Percentiles rank a stretch among this genome's conserved stretches.
Conservation (phyloP, 352 stramenopile species). For the Saprolegnia parasitica region DNA sequence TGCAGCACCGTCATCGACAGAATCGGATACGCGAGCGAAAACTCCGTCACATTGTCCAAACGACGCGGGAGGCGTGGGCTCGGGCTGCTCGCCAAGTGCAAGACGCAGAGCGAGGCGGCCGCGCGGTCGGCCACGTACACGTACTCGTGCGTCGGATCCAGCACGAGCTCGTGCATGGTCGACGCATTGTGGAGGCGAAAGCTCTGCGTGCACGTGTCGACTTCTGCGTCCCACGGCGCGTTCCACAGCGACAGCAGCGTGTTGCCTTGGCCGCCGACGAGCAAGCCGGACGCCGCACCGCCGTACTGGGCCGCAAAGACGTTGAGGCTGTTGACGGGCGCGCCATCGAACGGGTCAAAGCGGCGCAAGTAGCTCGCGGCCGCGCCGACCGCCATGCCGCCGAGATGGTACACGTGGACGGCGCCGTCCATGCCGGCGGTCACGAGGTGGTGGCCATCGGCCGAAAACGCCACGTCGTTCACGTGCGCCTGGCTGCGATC, state of each 20-base stretch:
- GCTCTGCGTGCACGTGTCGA: slow-evolving; percentile 38
- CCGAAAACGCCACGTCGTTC: slow-evolving; percentile 74
- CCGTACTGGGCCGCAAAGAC: slow-evolving; percentile 56
- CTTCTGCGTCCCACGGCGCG: slow-evolving; percentile 29
- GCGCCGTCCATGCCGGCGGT: slow-evolving; percentile 70
- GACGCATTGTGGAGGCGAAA: slow-evolving; percentile 43
- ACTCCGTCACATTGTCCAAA: slow-evolving; percentile 81
- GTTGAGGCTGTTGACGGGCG: slow-evolving; percentile 61
- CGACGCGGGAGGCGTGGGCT: slow-evolving; percentile 40
- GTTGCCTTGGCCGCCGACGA: slow-evolving; percentile 66
- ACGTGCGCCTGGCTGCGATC: slow-evolving; percentile 61
- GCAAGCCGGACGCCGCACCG: slow-evolving; percentile 40
- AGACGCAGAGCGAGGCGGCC: slow-evolving; percentile 55
- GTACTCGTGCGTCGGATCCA: slow-evolving; percentile 68
- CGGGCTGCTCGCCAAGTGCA: slow-evolving; percentile 48
- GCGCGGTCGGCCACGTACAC: slow-evolving; percentile 72
- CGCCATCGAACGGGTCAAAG: slow-evolving; percentile 71
- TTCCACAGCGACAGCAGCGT: slow-evolving; percentile 59
- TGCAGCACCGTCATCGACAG: slow-evolving; percentile 71
- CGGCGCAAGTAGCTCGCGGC: slow-evolving; percentile 63
- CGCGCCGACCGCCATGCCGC: slow-evolving; percentile 42
- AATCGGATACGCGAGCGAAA: slow-evolving; percentile 67
- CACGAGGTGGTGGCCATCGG: slow-evolving; percentile 49
- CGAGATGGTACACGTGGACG: slow-evolving; percentile 74
- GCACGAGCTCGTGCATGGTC: slow-evolving; percentile 50